Base-by-base conservation (phyloP, 306 rosid species). In the apple (Malus domestica) region DNA sequence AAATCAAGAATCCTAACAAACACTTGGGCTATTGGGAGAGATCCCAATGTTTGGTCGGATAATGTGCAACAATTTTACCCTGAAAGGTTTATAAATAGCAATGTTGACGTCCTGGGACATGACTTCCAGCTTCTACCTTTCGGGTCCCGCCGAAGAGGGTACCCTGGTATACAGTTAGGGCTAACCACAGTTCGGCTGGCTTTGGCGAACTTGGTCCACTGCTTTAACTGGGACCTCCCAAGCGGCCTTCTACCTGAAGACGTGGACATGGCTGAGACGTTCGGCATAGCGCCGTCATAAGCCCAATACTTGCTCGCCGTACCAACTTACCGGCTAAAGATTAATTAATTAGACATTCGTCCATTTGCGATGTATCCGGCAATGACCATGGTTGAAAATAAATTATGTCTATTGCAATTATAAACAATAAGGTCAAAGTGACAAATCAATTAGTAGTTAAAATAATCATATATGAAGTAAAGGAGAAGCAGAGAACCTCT, bases 201-300 rank as follows among this genome's bases (percentile, higher is more conserved):
- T 16, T 0, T 79, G 14, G 82, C 82, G 19, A 76, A 72, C 20
- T 16, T 88, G 38, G 80, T 77, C 4, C 91, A 85, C 5, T 82
- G 79, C 67, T 86, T 86, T 69, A 44, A 63, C 55, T 88, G 88
- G 88, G 55, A 86, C 25, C 90, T 88, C 67, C 86, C 84, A 0
- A 3, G 6, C 2, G 82, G 71, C 12, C 68, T 57, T 27, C 19
- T 25, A 32, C 80, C 64, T 19, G 4, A 65, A 32, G 82, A 78
- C 3, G n/a, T 87, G 14, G 88, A 87, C 20, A 87, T 82, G 86
- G 27, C 20, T 0, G 84, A 86, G 46, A 32, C 23, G 1, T 86
- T 79, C 61, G 84, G 80, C 1, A 33, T 79, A 0, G 0, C 80
- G 8, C 8, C 59, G 3, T 33, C 82, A 18, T 81, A 64, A 67